These are phyloP conservation scores for Penicillium aurantiogriseum DNA, from an alignment of 2,329 filamentous ascomycete genomes.

Conservation along the genomic window DNA sequence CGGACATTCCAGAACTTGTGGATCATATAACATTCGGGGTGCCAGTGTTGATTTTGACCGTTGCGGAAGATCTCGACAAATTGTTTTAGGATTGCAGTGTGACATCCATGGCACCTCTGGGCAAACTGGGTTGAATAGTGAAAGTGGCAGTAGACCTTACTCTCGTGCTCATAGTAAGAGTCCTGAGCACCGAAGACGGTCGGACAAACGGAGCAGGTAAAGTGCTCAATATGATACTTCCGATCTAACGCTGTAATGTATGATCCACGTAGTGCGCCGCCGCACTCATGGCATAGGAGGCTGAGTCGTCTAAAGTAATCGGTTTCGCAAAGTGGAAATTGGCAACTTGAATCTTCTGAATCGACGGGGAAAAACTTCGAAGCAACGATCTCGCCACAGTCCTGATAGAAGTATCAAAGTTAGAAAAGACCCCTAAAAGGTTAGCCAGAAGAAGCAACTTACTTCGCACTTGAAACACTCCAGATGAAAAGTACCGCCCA, in stretches of 20 bases:
- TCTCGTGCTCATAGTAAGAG: constrained; percentile 98
- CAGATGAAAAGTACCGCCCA: constrained; percentile 91
- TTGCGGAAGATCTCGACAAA: constrained; percentile 99
- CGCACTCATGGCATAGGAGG: constrained; percentile 86
- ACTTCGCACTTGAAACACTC: constrained; percentile 98
- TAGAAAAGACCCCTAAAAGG: constrained; percentile 16
- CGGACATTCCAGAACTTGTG: constrained; percentile 99
- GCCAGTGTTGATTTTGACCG: constrained; percentile 98
- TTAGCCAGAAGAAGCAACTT: constrained; percentile 41
- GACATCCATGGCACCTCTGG: constrained; percentile 92
- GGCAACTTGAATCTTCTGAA: constrained; percentile 74
- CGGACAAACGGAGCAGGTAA: constrained; percentile 94
- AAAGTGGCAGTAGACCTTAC: constrained; percentile 95
- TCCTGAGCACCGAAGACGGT: constrained; percentile 98
- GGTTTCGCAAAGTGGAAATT: constrained; percentile 95
- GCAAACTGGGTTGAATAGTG: constrained; percentile 98
- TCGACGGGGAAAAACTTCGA: constrained; percentile 99
- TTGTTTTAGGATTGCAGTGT: constrained; percentile 95
- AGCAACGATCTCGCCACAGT: constrained; percentile 94
- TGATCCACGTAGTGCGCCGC: constrained; percentile 86
- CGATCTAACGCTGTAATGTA: constrained; percentile 97
- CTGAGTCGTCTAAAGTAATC: constrained; percentile 95
- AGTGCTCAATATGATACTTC: constrained; percentile 99
- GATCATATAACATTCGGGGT: constrained; percentile 99
- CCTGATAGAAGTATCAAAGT: constrained; percentile 54